Conservation (phyloP, 1,139 yeast genomes). For the Pichia terricola region DNA sequence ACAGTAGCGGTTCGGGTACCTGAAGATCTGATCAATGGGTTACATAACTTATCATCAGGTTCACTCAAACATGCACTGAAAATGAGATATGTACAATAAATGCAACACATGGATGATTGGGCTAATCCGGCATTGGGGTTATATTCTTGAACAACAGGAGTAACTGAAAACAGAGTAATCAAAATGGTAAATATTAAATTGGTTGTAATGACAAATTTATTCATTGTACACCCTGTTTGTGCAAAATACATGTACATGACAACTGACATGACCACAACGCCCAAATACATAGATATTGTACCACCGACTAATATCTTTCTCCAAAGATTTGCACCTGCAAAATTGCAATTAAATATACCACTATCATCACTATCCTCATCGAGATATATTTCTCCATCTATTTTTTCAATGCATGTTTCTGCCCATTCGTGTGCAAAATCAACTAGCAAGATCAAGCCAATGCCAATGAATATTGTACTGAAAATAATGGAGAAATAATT, state of each 20-base stretch:
- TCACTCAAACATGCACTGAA: conserved; percentile 94
- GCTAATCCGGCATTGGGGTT: conserved; percentile 96
- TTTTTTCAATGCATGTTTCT: conserved; percentile 84
- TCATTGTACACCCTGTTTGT: conserved; percentile 79
- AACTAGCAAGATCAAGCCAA: conserved; percentile 81
- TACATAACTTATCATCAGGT: conserved; percentile 88
- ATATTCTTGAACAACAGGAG: conserved; percentile 79
- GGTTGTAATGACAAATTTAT: conserved; percentile 75
- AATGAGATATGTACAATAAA: conserved; percentile 85
- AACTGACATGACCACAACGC: conserved; percentile 60
- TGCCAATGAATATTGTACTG: conserved; percentile 76
- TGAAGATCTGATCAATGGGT: conserved; percentile 78
- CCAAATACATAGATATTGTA: conserved; percentile 73
- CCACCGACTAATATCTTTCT: conserved; percentile 75
- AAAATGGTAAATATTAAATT: conserved; percentile 58
- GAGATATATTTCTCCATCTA: conserved; percentile 61
- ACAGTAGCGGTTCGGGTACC: conserved; percentile 90
- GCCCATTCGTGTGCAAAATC: conserved; percentile 99
- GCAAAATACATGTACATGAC: conserved; percentile 82
- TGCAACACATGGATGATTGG: conserved; percentile 91
- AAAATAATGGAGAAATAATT: conserved; percentile 79
- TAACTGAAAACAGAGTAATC: conserved; percentile 63
- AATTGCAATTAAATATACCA: conserved; percentile 23
- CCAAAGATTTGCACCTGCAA: conserved; percentile 47
- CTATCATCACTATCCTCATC: conserved; percentile 22